These are phyloP conservation scores for Pyrenophora teres DNA, from an alignment of 2,329 filamentous ascomycete genomes.

Conservation along the genomic window DNA sequence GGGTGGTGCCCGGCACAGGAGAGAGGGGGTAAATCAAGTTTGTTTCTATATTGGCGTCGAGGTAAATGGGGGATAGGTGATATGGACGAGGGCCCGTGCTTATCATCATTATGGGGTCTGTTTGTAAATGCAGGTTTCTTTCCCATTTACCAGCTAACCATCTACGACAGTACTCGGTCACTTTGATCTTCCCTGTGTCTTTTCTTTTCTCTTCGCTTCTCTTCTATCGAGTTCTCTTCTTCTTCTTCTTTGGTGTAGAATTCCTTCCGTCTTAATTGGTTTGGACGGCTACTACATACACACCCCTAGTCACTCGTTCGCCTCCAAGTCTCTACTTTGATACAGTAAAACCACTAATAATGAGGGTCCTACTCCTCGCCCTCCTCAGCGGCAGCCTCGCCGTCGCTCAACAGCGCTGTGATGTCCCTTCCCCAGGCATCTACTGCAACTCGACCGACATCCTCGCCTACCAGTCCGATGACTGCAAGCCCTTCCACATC, in stretches of 20 bases:
- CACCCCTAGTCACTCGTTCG: conserved; percentile 9
- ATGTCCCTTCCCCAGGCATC: conserved; percentile 24
- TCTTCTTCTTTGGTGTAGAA: background rate
- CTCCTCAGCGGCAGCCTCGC: conserved; percentile 15
- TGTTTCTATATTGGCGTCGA: background rate
- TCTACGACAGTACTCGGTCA: no score
- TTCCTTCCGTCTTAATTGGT: background rate
- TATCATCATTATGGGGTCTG: background rate
- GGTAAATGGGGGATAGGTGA: no score
- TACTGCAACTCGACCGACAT: conserved; percentile 34
- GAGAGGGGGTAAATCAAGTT: background rate
- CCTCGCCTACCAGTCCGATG: conserved; percentile 23
- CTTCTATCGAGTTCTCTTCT: background rate
- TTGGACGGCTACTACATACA: background rate
- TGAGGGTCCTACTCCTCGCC: conserved; percentile 19
- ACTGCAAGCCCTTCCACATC: conserved; percentile 33
- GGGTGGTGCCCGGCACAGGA: background rate
- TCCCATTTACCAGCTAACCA: background rate
- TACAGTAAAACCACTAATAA: conserved; percentile 7
- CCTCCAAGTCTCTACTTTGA: background rate
- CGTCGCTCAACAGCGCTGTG: conserved; percentile 30
- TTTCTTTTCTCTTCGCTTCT: background rate
- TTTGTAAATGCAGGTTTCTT: background rate
- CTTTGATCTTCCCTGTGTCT: background rate
- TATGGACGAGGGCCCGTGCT: background rate